Evolutionary conservation across 306 rosid species (phyloP), one percentile per base, ranked within the genome.

Genomic region (Carpinus fangiana): DNA sequence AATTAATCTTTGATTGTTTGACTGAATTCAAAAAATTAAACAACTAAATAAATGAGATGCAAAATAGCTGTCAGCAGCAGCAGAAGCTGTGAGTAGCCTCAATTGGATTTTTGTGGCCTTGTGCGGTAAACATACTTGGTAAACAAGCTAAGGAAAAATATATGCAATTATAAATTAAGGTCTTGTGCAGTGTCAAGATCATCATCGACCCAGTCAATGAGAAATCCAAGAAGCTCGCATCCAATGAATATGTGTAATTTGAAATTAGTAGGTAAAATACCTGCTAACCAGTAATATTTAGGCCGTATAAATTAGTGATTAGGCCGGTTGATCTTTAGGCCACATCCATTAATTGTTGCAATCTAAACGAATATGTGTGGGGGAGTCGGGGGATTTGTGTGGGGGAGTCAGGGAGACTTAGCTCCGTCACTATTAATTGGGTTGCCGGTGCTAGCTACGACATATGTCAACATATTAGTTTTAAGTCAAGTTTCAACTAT

Each of bases 251-350:
- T 80, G 78, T 1, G 45, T 5, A 12, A 51, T 2, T 2, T 50
- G 86, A 77, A 74, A 77, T 53, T 74, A 80, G 86, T 76, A 87
- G 91, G 90, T 90, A 71, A 80, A 79, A 78, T 78, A 82, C 72
- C 69, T 46, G 82, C 68, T 74, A 72, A 78, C 82, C 2, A 31
- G 34, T 2, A 31, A 2, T 85, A 79, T 82, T 82, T 85, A 87
- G 76, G 81, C 77, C 70, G 72, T 55, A 75, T 80, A 66, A 71
- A 21, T 80, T 84, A 85, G 84, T 86, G 73, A 80, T 80, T 88
- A 90, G 92, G 87, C 88, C 90, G 90, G 95, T 83, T 76, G 81
- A 76, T 73, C 79, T 51, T 59, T 46, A 64, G 53, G 79, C 73
- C 81, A 61, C 76, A 76, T 72, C 28, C 43, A 72, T 50, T 18